Base-by-base conservation (phyloP, 177 flowering plant genomes). In the Vitis hybrid region DNA sequence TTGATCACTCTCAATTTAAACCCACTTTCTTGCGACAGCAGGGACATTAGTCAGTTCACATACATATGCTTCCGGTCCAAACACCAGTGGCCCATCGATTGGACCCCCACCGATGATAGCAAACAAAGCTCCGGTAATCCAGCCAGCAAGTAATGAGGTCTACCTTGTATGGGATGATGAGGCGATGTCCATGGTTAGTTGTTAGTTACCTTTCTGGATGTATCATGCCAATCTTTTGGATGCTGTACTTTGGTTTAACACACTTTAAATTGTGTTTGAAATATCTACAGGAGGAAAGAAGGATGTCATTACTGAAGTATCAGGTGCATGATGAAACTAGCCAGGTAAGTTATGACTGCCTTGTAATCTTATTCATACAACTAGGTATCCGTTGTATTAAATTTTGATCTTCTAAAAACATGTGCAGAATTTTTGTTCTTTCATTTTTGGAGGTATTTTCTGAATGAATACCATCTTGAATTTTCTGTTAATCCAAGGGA, bases 311-410 rank as follows among this genome's bases (percentile, higher is more conserved):
- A 69, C 32, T 80, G 68, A 91, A 92, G 89, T 91, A 93, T 86
- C 97, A 96, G 97, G 97, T 93, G 91, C 99, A 96, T 91, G 99
- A 96, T 85, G 99, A 96, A 84, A 89, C 92, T 83, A 91, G 93
- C 96, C 98, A 96, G 99, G 99, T 96, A 93, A 91, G 99, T 96
- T 68, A 63, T 72, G 40, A 32, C 40, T 32, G 40, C 40, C 40
- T 32, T 3, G 40, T 32, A 32, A 32, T 32, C 40, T 32, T 32
- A 32, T 32, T 32, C 40, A 32, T 5, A 32, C 6, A 32, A 0
- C 40, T 32, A 32, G 6, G 40, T 32, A 32, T 32, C 3, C 0
- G 40, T 32, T 2, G 40, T 32, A 32, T 32, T 3, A 32, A 32
- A 32, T 32, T 5, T 32, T 32, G 40, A 3, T 32, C 40, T 32